These are phyloP conservation scores for Vicia sativa DNA, from an alignment of 306 rosid genomes.

Conservation along the genomic window DNA sequence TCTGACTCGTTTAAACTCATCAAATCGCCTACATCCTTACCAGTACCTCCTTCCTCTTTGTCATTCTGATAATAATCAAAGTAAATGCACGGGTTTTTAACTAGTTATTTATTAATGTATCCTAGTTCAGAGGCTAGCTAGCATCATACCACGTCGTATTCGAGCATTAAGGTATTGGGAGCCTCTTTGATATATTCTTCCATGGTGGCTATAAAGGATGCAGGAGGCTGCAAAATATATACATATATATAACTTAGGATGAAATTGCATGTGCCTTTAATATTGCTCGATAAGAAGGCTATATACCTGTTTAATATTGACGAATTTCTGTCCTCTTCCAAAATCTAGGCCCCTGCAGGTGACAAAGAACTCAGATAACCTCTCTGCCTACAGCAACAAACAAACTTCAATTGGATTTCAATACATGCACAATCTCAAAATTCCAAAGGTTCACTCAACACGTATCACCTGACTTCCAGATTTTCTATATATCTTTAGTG, in stretches of 20 bases:
- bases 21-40: slow-evolving; percentile 9
- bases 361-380: slow-evolving; percentile 74
- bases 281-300: not conserved
- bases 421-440: too few species aligned
- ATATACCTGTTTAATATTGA: slow-evolving; percentile 77
- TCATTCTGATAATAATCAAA: slow-evolving; percentile 31
- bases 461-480: slow-evolving; percentile 75
- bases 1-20: slow-evolving; percentile 5
- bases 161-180: slow-evolving; percentile 49
- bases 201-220: slow-evolving; percentile 78
- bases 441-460: not conserved
- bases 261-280: not conserved
- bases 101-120: not conserved
- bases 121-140: slow-evolving; percentile 10
- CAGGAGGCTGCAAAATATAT: slow-evolving; percentile 67
- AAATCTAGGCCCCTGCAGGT: slow-evolving; percentile 68
- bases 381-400: slow-evolving; percentile 62
- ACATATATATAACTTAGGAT: not conserved
- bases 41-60: not conserved
- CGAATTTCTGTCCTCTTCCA: slow-evolving; percentile 75
- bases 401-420: slow-evolving; percentile 6
- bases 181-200: slow-evolving; percentile 89
- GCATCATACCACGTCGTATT: slow-evolving; percentile 38
- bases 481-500: slow-evolving; percentile 71
- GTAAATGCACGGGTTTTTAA: not conserved